Base-by-base conservation (phyloP, 2,329 filamentous ascomycete genomes). In the Colletotrichum lindemuthianum region DNA sequence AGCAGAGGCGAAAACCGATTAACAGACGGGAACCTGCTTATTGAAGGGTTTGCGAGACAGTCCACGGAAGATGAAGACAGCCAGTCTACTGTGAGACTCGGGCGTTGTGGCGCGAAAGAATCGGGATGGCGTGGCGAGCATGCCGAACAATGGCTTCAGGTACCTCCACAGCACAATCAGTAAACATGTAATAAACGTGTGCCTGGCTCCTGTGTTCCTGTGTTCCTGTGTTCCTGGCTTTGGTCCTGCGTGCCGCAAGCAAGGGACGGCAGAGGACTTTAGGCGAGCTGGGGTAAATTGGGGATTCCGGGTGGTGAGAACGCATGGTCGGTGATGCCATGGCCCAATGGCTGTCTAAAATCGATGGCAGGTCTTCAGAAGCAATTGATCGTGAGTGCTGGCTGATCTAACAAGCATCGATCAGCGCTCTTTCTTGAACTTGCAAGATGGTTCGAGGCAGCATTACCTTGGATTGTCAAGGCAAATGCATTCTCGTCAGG, bases 261-360 rank as follows among this genome's bases (percentile, higher is more conserved):
- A 41, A 56, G 58, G 60, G 45, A 61, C 45, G 13, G 16, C 43
- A 48, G 53, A 15, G 54, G 40, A 40, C 8, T 16, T 8, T 34
- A 60, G 44, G 45, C 61, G 51, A 56, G 40, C 50, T 61, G 61
- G 57, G 15, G 40, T 51, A 55, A 60, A 40, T 56, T 15, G 51
- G 61, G 51, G 47, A 47, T 48, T 6, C 10, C 33, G 41, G 8
- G 49, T 48, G 59, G 36, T 12, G 43, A 24, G 8, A 34, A 5
- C 24, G 6, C 16, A 43, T 12, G 15, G 12, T 11, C 33, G 37
- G 50, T 60, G 61, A 39, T 54, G 49, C 57, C 24, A 39, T 55
- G 37, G 24, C 36, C 47, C 45, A 52, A 40, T 34, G 41, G n/a
- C 47, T 56, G 51, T 51, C 40, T 60, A n/a, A 41, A 37, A 41